Evolutionary conservation across 139 green algal species (phyloP).

Genomic region (Coelastrella sp.): DNA sequence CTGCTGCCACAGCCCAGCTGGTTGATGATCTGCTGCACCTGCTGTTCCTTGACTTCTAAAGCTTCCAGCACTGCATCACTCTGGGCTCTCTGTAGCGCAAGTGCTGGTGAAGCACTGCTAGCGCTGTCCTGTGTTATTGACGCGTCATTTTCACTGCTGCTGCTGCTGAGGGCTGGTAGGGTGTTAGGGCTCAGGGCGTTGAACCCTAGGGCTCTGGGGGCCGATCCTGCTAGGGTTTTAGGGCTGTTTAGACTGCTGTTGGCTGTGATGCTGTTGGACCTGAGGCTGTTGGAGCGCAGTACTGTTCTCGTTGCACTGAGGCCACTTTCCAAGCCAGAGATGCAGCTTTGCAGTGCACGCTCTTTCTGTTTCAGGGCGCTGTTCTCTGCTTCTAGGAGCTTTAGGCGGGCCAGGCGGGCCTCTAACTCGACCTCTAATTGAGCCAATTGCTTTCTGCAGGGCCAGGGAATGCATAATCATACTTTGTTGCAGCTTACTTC

Average conservation of each 20-base stretch:
- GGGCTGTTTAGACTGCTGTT: not conserved
- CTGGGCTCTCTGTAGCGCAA: not conserved
- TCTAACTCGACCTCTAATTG: not conserved
- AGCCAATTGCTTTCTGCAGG: not conserved
- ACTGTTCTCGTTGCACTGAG: not conserved
- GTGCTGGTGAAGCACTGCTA: not conserved
- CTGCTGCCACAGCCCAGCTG: slow-evolving; percentile 15
- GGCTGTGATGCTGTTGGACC: not conserved
- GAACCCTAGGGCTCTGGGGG: not conserved
- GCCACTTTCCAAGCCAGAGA: not conserved
- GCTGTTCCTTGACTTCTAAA: not conserved
- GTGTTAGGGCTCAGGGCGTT: not conserved
- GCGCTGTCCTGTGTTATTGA: not conserved
- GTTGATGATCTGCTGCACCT: not conserved
- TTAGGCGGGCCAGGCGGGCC: not conserved
- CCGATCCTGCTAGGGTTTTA: not conserved
- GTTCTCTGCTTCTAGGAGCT: not conserved
- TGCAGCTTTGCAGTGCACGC: slow-evolving; percentile 7
- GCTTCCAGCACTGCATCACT: not conserved
- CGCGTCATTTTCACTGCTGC: not conserved
- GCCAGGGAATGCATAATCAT: not conserved
- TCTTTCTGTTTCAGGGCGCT: slow-evolving; percentile 14
- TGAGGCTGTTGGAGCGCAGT: not conserved
- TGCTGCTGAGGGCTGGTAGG: not conserved
- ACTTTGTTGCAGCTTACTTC: not conserved